phyloP scores from a whole-genome alignment of 1,284 basidiomycete genomes.

The Austroboletus novae-zelandiae region DNA sequence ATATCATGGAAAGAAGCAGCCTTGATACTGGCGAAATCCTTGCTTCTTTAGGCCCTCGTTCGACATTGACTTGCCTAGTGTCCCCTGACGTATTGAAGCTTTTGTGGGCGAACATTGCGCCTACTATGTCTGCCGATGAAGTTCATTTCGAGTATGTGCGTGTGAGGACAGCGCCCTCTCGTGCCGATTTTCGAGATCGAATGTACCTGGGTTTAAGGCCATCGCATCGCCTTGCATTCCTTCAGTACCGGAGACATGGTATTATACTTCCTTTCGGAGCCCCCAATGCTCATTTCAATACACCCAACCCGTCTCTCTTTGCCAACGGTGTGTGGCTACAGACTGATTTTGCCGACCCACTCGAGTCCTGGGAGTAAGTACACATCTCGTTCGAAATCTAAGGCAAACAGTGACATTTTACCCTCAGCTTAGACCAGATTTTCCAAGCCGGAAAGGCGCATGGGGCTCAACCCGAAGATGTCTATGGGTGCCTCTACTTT shows the following conservation, averaged over 20 bases:
- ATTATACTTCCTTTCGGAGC: conserved; percentile 46
- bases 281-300: conserved; percentile 35
- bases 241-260: conserved; percentile 38
- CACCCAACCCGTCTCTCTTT: conserved; percentile 40
- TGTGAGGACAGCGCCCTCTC: conserved; percentile 27
- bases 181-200: conserved; percentile 36
- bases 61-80: conserved; percentile 21
- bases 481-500: conserved; percentile 49
- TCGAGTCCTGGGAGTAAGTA: conserved; percentile 43
- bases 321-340: conserved; percentile 36
- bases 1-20: conserved; percentile 14
- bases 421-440: conserved; percentile 19
- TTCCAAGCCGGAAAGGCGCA: conserved; percentile 34
- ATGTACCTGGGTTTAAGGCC: conserved; percentile 33
- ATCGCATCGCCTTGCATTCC: conserved; percentile 42
- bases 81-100: conserved; percentile 5
- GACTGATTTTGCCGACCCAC: conserved; percentile 38
- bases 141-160: conserved; percentile 27
- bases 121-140: conserved; percentile 19
- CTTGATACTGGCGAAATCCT: conserved; percentile 1
- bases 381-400: neutral
- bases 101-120: conserved; percentile 15
- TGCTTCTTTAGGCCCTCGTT: conserved; percentile 15
- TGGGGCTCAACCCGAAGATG: conserved; percentile 39
- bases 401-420: conserved; percentile 3